Evolutionary conservation across 352 stramenopile genomes (phyloP).

Genomic region (Pythium utonaiense): DNA sequence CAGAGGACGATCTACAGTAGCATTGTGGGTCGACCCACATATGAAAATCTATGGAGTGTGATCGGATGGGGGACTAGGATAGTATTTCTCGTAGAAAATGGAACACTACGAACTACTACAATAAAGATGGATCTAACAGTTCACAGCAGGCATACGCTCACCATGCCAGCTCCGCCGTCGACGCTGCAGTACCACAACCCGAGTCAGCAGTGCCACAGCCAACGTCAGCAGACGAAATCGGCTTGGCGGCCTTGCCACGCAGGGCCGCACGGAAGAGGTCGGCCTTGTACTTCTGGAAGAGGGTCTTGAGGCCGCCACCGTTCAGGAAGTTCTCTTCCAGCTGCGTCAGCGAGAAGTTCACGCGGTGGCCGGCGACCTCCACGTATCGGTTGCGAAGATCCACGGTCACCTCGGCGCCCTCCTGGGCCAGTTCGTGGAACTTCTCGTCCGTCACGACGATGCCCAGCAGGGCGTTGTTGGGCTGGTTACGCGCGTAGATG

Average conservation of each 20-base stretch:
- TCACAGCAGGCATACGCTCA: not conserved
- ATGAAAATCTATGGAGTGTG: not conserved
- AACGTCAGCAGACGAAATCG: slow-evolving; percentile 55
- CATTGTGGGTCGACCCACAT: not conserved
- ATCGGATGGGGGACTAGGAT: not conserved
- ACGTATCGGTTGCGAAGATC: slow-evolving; percentile 69
- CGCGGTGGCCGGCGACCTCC: slow-evolving; percentile 51
- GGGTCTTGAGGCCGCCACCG: slow-evolving; percentile 62
- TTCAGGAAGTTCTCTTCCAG: slow-evolving; percentile 81
- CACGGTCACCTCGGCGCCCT: slow-evolving; percentile 65
- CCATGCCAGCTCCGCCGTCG: slow-evolving; percentile 12
- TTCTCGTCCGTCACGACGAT: slow-evolving; percentile 80
- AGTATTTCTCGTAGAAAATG: slow-evolving; percentile 14
- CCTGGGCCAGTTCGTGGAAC: slow-evolving; percentile 67
- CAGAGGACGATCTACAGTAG: not conserved
- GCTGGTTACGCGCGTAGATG: slow-evolving; percentile 84
- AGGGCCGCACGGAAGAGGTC: slow-evolving; percentile 79
- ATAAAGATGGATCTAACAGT: slow-evolving; percentile 2
- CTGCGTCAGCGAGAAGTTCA: slow-evolving; percentile 69
- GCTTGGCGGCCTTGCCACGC: slow-evolving; percentile 57
- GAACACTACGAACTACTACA: not conserved
- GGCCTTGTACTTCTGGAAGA: slow-evolving; percentile 84
- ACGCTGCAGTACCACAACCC: slow-evolving; percentile 11
- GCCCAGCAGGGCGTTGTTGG: slow-evolving; percentile 77
- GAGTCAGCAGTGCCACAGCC: slow-evolving; percentile 33